Evolutionary conservation across 163 green algal species (phyloP), one percentile per base, ranked within the genome.

Genomic region (Smithsoniella earleae): DNA sequence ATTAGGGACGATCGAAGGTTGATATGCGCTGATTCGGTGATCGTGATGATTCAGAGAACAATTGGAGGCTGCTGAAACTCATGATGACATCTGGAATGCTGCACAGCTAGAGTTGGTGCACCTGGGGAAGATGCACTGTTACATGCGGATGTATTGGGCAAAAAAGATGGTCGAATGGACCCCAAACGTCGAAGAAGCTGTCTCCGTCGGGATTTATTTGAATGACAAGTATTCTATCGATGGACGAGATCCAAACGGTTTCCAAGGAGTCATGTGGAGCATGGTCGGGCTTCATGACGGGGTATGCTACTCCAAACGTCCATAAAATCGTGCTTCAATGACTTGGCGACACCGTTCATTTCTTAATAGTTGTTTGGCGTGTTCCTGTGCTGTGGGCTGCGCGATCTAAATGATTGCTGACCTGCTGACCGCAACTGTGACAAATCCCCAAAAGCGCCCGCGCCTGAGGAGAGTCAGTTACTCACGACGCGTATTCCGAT

Each of bases 131-230:
- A 97, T 98, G 90, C 93, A 98, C 81, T 94, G 92, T 76, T 98
- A 95, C 86, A 96, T 98, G 90, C 87, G 94, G 52, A 98, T 98
- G 94, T 98, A 98, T 84, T 98, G 94, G 93, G 90, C 88, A 44
- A 98, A 98, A 81, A 97, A 97, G 83, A 87, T 86, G 20, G 77
- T 86, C 40, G 78, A 89, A 58, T 96, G 90, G 90, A 95, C 82
- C 0, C 34, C 76, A 0, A 79, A 34, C 1, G 84, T 91, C 1
- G 84, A 95, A 76, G 76, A 95, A 74, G 92, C 92, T 2, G 80
- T 95, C 66, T 80, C 85, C 72, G 72, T 78, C 2, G 75, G 72
- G n/a, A 82, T 89, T 75, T 87, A 88, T 79, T 66, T 90, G 28
- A 89, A 89, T 52, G 81, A 90, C 69, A 84, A 84, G 76, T 97